phyloP scores from a whole-genome alignment of 352 stramenopile species.

The Globisporangium heterothallicum region DNA sequence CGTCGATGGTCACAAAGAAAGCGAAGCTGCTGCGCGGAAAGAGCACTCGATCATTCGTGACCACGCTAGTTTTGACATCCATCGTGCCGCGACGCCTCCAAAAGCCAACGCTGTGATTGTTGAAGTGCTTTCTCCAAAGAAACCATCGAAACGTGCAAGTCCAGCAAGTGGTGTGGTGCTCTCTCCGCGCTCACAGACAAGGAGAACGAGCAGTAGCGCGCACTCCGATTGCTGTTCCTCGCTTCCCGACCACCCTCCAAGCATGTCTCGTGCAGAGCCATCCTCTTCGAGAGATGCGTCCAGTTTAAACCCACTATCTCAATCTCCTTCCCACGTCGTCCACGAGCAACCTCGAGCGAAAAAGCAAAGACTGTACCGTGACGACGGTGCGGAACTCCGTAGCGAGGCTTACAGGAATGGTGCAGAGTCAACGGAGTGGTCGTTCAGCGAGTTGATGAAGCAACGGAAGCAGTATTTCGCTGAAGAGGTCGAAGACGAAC shows the following conservation, averaged over 20 bases:
- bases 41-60: neutral
- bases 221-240: neutral
- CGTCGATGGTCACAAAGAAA: neutral
- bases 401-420: neutral
- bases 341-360: slow-evolving; percentile 11
- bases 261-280: no score
- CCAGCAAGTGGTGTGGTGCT: neutral
- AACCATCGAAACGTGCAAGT: neutral
- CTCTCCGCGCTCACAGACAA: neutral
- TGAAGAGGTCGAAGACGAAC: slow-evolving; percentile 34
- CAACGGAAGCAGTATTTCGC: slow-evolving; percentile 37
- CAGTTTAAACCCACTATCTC: no score
- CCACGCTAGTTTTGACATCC: neutral
- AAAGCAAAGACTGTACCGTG: slow-evolving; percentile 7
- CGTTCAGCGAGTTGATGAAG: slow-evolving; percentile 31
- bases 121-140: neutral
- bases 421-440: slow-evolving; percentile 21
- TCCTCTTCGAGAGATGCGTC: no score
- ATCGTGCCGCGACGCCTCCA: neutral
- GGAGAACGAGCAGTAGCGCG: neutral
- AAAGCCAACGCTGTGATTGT: neutral
- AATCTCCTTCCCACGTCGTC: no score
- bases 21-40: neutral
- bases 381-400: neutral
- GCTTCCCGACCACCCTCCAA: neutral